These are phyloP conservation scores for Aspergillus nanangensis DNA, from an alignment of 495 filamentous ascomycete genomes.

Conservation along the genomic window DNA sequence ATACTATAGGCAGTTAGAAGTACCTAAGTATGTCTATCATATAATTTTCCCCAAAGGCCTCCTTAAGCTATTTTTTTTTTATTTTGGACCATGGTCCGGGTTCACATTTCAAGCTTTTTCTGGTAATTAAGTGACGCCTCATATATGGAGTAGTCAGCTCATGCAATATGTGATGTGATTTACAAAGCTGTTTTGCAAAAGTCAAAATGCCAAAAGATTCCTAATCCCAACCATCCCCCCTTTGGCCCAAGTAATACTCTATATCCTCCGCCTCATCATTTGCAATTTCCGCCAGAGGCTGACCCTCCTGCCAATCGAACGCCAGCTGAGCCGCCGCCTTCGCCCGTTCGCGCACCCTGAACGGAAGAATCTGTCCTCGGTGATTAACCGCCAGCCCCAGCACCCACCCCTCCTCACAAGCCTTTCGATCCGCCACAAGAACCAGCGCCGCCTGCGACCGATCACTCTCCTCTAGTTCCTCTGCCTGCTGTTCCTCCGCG, in stretches of 20 bases:
- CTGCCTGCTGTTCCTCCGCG: neutral
- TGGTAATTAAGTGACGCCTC: no score
- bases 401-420: constrained; percentile 16
- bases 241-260: constrained; percentile 8
- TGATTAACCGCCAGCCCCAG: constrained; percentile 12
- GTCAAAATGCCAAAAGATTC: no score
- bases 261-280: constrained; percentile 3
- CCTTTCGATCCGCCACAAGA: constrained; percentile 15
- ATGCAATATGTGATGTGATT: no score
- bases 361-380: constrained; percentile 10
- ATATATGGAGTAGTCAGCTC: no score
- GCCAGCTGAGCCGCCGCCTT: neutral
- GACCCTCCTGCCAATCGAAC: constrained; percentile 7
- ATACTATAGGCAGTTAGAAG: no score
- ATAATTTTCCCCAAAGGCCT: no score
- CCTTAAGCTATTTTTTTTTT: no score
- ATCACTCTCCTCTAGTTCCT: constrained; percentile 1
- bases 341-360: constrained; percentile 8
- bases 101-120: no score
- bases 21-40: no score
- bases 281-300: constrained; percentile 8
- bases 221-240: constrained; percentile 12
- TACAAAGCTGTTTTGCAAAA: no score
- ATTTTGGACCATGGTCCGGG: no score
- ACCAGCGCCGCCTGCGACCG: constrained; percentile 7